Conservation (phyloP, 2,329 filamentous ascomycete species). For the Fusarium bulbicola region DNA sequence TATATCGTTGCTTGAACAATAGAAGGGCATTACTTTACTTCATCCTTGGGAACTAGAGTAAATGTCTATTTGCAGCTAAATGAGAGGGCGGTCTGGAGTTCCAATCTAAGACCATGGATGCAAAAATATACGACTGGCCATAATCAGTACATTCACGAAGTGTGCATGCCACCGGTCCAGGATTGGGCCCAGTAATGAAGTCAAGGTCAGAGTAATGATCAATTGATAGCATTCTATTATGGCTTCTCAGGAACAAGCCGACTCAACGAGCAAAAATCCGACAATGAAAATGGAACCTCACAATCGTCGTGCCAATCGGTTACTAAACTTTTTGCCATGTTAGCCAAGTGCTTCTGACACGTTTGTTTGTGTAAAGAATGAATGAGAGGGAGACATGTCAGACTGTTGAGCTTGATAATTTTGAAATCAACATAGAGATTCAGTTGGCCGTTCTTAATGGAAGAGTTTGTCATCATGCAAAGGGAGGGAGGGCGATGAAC, state of each 20-base stretch:
- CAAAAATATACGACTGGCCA: not conserved
- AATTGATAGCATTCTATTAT: not conserved
- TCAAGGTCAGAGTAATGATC: not conserved
- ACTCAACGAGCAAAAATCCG: not conserved
- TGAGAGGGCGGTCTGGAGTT: no score
- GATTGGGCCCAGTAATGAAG: not conserved
- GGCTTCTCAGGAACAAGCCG: not conserved
- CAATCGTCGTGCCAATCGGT: not conserved
- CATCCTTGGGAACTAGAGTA: not conserved
- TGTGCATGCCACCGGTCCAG: not conserved
- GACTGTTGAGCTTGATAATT: slow-evolving; percentile 73
- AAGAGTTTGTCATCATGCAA: slow-evolving; percentile 64
- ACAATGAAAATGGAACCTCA: not conserved
- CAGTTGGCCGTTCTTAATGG: slow-evolving; percentile 74
- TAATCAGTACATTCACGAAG: not conserved
- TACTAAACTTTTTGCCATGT: slow-evolving; percentile 35
- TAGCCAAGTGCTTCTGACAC: slow-evolving; percentile 32
- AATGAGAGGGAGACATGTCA: slow-evolving; percentile 50
- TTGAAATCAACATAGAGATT: slow-evolving; percentile 66
- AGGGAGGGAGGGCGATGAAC: slow-evolving; percentile 10
- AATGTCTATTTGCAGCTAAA: not conserved
- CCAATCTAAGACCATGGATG: not conserved
- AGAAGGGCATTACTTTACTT: slow-evolving; percentile 8
- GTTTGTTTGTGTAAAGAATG: not conserved
- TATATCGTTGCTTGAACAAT: slow-evolving; percentile 3